Evolutionary conservation across 495 filamentous ascomycete species (phyloP).

Genomic region (Lasiosphaeria miniovina): DNA sequence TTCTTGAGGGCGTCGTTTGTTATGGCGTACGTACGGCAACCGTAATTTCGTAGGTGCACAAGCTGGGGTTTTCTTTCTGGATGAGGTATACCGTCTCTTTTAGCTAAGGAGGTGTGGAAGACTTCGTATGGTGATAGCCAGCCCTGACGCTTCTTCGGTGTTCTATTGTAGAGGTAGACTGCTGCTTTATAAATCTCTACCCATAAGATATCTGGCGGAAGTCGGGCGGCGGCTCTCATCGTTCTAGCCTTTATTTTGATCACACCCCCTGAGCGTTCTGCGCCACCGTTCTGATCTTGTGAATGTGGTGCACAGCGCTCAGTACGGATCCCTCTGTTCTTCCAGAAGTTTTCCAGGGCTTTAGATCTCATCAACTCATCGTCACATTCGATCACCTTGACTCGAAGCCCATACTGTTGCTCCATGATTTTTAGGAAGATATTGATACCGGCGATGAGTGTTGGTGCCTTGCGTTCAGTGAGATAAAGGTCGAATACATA

Average conservation of each 20-base stretch:
- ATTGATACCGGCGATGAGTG: not conserved
- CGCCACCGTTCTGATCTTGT: not conserved
- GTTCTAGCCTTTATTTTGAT: constrained; percentile 6
- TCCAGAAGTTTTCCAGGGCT: not conserved
- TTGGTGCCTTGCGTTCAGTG: not conserved
- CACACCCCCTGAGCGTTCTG: constrained; percentile 6
- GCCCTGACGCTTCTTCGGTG: not conserved
- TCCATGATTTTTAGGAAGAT: not conserved
- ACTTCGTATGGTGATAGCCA: constrained; percentile 10
- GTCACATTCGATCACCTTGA: constrained; percentile 3
- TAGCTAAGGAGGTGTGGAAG: constrained; percentile 1
- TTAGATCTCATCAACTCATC: constrained; percentile 1
- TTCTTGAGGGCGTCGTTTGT: constrained; percentile 17
- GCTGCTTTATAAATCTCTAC: not conserved
- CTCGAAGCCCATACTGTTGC: not conserved
- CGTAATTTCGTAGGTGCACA: constrained; percentile 3
- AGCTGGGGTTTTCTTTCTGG: constrained; percentile 15
- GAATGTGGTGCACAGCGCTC: constrained; percentile 5
- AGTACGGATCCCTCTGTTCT: not conserved
- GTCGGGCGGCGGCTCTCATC: not conserved
- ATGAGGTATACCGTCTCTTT: not conserved
- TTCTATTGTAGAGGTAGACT: constrained; percentile 6
- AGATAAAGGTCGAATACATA: constrained; percentile 2
- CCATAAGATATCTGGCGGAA: too few relatives aligned
- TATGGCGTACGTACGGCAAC: constrained; percentile 17